Percentiles rank a stretch among this genome's conserved stretches.
Conservation (phyloP, 345 rosid species). For the Rhizophora apiculata region DNA sequence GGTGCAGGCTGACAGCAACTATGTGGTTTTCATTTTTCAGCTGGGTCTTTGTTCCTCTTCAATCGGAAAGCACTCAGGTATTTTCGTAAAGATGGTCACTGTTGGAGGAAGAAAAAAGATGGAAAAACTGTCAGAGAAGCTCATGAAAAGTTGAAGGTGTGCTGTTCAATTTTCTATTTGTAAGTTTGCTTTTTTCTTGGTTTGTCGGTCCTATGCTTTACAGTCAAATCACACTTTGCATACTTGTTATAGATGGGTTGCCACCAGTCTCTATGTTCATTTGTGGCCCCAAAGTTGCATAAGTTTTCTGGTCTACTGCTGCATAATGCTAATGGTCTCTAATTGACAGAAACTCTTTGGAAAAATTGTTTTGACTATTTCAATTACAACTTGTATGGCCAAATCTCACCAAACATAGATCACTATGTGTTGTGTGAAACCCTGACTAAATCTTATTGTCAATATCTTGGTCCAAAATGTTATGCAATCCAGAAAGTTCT, state of each 20-base stretch:
- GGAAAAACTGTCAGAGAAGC: conserved; percentile 97
- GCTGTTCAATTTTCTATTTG: conserved; percentile 47
- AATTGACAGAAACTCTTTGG: background rate
- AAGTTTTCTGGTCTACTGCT: background rate
- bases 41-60: conserved; percentile 80
- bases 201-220: conserved; percentile 17
- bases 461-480: background rate
- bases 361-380: too few species aligned
- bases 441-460: background rate
- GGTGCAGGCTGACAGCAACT: conserved; percentile 14
- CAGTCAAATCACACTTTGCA: conserved; percentile 2
- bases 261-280: background rate
- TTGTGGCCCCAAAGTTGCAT: background rate
- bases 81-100: conserved; percentile 87
- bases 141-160: conserved; percentile 96
- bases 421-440: background rate
- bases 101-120: conserved; percentile 95
- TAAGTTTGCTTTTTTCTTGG: conserved; percentile 35
- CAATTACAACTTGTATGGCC: background rate
- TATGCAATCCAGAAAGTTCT: background rate
- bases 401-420: background rate
- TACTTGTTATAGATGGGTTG: background rate
- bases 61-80: conserved; percentile 81
- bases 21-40: conserved; percentile 39
- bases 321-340: background rate